Percentiles rank a stretch among this genome's conserved stretches.
Evolutionary conservation across 345 rosid species (phyloP).

Genomic region (Durio zibethinus): DNA sequence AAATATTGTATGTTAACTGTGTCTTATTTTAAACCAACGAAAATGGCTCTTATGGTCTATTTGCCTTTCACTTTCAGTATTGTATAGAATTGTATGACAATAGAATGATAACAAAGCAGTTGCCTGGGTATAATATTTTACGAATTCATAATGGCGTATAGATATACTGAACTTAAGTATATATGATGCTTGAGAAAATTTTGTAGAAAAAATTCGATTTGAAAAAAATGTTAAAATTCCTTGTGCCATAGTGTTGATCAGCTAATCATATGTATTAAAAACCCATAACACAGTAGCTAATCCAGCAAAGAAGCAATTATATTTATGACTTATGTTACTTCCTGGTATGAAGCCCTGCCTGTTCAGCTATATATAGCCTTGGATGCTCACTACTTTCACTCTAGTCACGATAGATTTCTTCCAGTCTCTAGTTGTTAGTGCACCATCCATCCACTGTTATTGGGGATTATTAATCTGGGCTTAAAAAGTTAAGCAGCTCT

Average conservation of each 20-base stretch:
- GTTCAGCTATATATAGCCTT: too few species aligned
- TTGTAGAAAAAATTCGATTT: not conserved
- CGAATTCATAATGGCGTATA: not conserved
- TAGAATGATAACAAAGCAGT: not conserved
- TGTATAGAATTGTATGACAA: not conserved
- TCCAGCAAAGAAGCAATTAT: too few species aligned
- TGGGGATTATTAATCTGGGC: too few species aligned
- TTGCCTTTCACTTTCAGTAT: not conserved
- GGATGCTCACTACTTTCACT: too few species aligned
- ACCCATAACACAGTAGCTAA: too few species aligned
- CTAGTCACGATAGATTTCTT: too few species aligned
- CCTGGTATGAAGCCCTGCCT: too few species aligned
- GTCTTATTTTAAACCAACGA: not conserved
- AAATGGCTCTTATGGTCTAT: not conserved
- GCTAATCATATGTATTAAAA: not conserved
- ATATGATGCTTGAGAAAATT: not conserved
- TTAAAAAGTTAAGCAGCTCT: too few species aligned
- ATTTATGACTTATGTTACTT: too few species aligned
- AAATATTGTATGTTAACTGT: not conserved
- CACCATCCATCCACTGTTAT: too few species aligned
- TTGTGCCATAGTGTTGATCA: not conserved
- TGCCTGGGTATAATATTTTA: not conserved
- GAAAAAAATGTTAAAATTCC: not conserved
- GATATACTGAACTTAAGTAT: not conserved
- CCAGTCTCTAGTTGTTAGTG: too few species aligned